phyloP scores from a whole-genome alignment of 164 flowering plant genomes.

The Chimonanthus praecox region DNA sequence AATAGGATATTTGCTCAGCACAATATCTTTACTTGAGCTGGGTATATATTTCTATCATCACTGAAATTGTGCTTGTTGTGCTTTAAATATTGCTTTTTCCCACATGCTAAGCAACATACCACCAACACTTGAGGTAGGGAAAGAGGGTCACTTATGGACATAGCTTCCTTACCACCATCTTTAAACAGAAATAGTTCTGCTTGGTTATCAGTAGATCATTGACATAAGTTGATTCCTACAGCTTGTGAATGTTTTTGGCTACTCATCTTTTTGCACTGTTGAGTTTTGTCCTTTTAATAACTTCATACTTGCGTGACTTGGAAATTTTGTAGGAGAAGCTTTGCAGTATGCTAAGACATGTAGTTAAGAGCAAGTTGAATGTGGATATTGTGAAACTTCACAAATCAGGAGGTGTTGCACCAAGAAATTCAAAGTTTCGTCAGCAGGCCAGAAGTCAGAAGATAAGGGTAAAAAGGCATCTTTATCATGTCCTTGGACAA shows the following conservation, averaged over 20 bases:
- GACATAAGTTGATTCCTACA: no score
- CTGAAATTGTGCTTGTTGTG: no score
- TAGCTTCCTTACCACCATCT: no score
- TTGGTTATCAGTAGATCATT: no score
- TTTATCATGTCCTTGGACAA: slow-evolving; percentile 4
- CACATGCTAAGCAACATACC: no score
- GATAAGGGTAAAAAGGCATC: slow-evolving; percentile 56
- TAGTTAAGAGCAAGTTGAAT: slow-evolving; percentile 58
- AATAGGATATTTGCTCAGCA: no score
- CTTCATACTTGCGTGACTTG: background rate
- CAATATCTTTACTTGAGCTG: no score
- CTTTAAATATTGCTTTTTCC: no score
- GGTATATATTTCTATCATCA: no score
- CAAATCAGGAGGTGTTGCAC: slow-evolving; percentile 92
- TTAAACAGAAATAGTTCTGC: no score
- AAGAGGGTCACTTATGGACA: no score
- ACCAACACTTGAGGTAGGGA: no score
- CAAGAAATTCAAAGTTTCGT: slow-evolving; percentile 68
- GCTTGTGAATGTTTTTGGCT: background rate
- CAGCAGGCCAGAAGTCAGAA: slow-evolving; percentile 64
- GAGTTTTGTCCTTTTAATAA: background rate
- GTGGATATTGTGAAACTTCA: slow-evolving; percentile 98
- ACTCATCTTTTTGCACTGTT: background rate
- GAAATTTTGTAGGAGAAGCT: slow-evolving; percentile 69
- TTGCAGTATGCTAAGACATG: slow-evolving; percentile 87